Percentiles rank a stretch among this genome's conserved stretches.
Conservation (phyloP, 495 filamentous ascomycete species). For the Cryomyces minteri region DNA sequence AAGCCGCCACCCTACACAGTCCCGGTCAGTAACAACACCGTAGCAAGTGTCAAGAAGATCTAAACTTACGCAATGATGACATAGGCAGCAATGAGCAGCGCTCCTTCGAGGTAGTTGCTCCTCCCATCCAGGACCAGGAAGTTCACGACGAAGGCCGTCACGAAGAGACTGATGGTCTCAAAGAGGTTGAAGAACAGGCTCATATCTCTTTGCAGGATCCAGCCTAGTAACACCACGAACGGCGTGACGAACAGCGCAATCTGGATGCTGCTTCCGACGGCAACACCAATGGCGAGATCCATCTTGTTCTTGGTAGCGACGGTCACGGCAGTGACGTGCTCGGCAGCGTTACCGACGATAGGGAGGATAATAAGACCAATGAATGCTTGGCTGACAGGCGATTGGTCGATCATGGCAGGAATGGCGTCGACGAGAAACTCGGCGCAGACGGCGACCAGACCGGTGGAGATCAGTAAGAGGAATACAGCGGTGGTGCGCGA, state of each 20-base stretch:
- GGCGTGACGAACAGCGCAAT: constrained; percentile 79
- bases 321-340: constrained; percentile 78
- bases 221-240: constrained; percentile 74
- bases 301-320: constrained; percentile 92
- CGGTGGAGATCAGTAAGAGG: constrained; percentile 58
- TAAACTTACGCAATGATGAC: constrained; percentile 50
- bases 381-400: constrained; percentile 55
- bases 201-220: constrained; percentile 70
- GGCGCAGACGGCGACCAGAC: constrained; percentile 66
- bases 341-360: constrained; percentile 82
- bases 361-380: constrained; percentile 79
- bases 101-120: constrained; percentile 79
- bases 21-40: too few relatives aligned
- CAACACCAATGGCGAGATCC: constrained; percentile 84
- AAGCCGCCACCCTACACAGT: neutral
- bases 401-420: constrained; percentile 44
- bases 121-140: constrained; percentile 76
- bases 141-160: constrained; percentile 76
- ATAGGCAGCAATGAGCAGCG: constrained; percentile 65
- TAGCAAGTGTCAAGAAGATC: too few relatives aligned
- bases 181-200: constrained; percentile 81
- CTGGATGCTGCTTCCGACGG: constrained; percentile 76
- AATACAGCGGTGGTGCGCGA: constrained; percentile 58
- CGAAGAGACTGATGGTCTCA: constrained; percentile 74
- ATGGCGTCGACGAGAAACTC: constrained; percentile 78